phyloP scores from a whole-genome alignment of 164 flowering plant genomes.

The Paratinospora sagittata region DNA sequence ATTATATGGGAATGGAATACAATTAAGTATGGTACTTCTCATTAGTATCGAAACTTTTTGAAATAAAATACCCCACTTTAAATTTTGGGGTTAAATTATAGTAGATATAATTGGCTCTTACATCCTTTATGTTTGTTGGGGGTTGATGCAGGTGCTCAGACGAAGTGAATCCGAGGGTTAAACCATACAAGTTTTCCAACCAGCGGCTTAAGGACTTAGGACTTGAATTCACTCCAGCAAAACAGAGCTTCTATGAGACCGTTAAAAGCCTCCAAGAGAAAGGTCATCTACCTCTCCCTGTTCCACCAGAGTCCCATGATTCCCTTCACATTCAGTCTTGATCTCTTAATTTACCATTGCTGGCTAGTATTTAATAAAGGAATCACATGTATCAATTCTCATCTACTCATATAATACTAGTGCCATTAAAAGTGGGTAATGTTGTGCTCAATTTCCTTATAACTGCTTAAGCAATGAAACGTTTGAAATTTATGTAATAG shows the following conservation, averaged over 20 bases:
- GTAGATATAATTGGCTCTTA: too few relatives aligned
- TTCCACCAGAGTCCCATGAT: slow-evolving; percentile 20
- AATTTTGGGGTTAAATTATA: too few relatives aligned
- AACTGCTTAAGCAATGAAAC: not conserved
- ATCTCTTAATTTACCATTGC: not conserved
- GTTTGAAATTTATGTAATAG: not conserved
- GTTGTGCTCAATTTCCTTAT: too few relatives aligned
- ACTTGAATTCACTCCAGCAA: slow-evolving; percentile 65
- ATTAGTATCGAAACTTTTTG: too few relatives aligned
- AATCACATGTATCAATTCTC: not conserved
- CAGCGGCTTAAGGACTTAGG: slow-evolving; percentile 78
- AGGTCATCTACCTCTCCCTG: slow-evolving; percentile 50
- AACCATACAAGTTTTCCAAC: slow-evolving; percentile 87
- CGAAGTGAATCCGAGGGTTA: slow-evolving; percentile 72
- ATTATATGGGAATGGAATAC: too few relatives aligned
- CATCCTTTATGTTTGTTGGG: not conserved
- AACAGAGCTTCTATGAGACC: slow-evolving; percentile 60
- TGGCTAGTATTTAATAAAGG: slow-evolving; percentile 7
- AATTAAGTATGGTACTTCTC: too few relatives aligned
- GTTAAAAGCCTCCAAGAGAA: slow-evolving; percentile 76
- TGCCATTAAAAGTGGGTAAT: too few relatives aligned
- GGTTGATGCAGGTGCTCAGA: slow-evolving; percentile 65
- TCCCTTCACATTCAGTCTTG: slow-evolving; percentile 9
- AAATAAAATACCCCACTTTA: too few relatives aligned
- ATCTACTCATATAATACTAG: too few relatives aligned